These are phyloP conservation scores for Stachybotrys chartarum DNA, from an alignment of 2,329 filamentous ascomycete species.

Conservation along the genomic window DNA sequence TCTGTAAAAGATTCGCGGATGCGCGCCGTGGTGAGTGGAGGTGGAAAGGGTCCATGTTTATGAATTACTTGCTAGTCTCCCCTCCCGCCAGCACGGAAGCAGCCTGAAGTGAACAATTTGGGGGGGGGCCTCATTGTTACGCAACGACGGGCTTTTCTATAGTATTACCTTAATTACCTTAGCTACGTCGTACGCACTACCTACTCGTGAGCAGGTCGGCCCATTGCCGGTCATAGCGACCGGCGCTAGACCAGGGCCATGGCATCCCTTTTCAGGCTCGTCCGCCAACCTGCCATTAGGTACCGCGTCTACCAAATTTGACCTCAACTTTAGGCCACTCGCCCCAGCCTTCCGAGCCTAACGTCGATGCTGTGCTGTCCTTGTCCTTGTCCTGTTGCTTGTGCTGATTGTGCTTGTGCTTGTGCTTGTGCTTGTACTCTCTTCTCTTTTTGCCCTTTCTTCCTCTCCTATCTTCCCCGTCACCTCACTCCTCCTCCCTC, in stretches of 20 bases:
- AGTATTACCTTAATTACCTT: no score
- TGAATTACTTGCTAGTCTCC: no score
- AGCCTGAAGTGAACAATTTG: no score
- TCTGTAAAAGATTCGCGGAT: no score
- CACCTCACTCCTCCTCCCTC: neutral
- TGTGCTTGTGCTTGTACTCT: slow-evolving; percentile 2
- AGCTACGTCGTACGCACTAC: neutral
- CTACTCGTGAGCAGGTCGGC: neutral
- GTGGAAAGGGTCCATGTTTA: no score
- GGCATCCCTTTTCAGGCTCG: neutral
- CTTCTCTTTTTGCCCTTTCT: slow-evolving; percentile 3
- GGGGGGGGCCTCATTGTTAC: no score
- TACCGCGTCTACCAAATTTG: neutral
- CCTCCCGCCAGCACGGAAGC: no score
- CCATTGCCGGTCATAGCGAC: neutral
- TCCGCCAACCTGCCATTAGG: neutral
- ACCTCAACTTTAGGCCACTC: neutral
- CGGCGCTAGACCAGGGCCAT: neutral
- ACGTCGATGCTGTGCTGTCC: neutral
- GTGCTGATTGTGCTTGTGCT: neutral
- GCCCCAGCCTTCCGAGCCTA: neutral
- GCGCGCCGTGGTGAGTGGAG: no score
- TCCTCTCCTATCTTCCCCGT: slow-evolving; percentile 8
- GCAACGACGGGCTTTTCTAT: no score
- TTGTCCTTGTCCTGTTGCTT: slow-evolving; percentile 7